Evolutionary conservation across 2,329 filamentous ascomycete species (phyloP), one percentile per base, ranked within the genome.

Genomic region (Alternaria gaisen): DNA sequence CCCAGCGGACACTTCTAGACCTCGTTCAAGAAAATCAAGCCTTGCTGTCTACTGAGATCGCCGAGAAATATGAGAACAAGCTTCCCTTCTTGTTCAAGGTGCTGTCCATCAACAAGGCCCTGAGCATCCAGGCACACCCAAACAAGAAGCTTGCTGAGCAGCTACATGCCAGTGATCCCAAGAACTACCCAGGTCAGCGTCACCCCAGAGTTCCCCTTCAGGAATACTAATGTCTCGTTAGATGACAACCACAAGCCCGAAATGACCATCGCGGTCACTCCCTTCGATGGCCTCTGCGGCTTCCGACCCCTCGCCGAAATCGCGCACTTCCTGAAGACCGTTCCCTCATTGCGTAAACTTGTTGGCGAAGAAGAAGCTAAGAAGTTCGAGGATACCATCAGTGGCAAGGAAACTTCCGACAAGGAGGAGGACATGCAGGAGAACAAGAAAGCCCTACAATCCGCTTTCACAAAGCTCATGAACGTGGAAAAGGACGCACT

Each of bases 191-290:
- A 62, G 62, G 77, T 22, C 18, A 48, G 34, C 18, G 16, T n/a
- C 9, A 10, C 9, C 14, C 7, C 24, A 4, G 11, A 30, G 12
- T 4, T 18, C 12, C 12, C 12, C 22, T 22, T 7, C 22, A 18
- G 14, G 16, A 11, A n/a, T 51, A 40, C 57, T 60, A 9, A 60
- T 18, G 24, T 6, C 12, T 14, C 32, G n/a, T n/a, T 42, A 69
- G 67, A 99, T 84, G 94, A 98, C 83, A 99, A 99, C 83, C 95
- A 99, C 85, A 99, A 99, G 83, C 95, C 95, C 34, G 95, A 99
- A 82, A 99, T 99, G 95, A 94, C 95, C 64, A 97, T 99, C 79
- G 95, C 95, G 64, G 90, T 99, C 72, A 98, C 95, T 1, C 90
- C 93, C 0, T 99, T 99, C 69, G 94, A 98, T 77, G 95, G 95